Percentiles rank a stretch among this genome's conserved stretches.
Evolutionary conservation across 768 basidiomycete genomes (phyloP).

Genomic region (Lyophyllum decastes): DNA sequence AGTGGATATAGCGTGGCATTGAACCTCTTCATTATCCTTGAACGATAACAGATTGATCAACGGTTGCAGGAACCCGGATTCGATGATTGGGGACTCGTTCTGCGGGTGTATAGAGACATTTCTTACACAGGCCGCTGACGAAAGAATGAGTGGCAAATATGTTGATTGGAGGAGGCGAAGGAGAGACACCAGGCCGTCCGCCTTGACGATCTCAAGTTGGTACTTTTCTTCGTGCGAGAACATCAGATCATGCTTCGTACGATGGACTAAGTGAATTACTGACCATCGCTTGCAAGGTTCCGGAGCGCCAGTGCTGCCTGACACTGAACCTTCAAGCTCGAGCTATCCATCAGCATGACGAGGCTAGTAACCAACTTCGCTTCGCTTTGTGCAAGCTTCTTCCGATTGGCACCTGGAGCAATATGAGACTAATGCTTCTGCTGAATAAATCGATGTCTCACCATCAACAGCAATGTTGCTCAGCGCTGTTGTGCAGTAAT

Average conservation of each 20-base stretch:
- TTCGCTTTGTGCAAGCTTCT: slow-evolving; percentile 92
- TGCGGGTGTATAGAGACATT: slow-evolving; percentile 98
- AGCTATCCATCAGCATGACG: slow-evolving; percentile 94
- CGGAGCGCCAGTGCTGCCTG: slow-evolving; percentile 95
- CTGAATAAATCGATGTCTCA: slow-evolving; percentile 21
- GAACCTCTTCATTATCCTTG: slow-evolving; percentile 99
- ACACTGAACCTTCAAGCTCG: slow-evolving; percentile 97
- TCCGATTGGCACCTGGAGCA: slow-evolving; percentile 73
- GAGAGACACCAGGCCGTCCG: slow-evolving; percentile 88
- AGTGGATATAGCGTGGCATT: slow-evolving; percentile 98
- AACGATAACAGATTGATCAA: slow-evolving; percentile 95
- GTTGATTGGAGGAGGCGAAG: slow-evolving; percentile 94
- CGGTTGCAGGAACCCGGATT: slow-evolving; percentile 95
- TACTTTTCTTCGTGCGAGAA: slow-evolving; percentile 77
- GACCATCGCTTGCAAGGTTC: slow-evolving; percentile 97
- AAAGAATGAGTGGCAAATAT: slow-evolving; percentile 96
- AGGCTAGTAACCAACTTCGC: slow-evolving; percentile 93
- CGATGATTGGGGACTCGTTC: slow-evolving; percentile 99
- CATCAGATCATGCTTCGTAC: not conserved
- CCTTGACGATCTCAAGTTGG: slow-evolving; percentile 96
- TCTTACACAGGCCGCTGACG: slow-evolving; percentile 96
- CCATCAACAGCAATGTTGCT: slow-evolving; percentile 99
- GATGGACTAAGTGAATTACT: slow-evolving; percentile 19
- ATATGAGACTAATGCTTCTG: not conserved
- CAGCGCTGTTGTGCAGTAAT: slow-evolving; percentile 98